Conservation (phyloP, 208 protist species). For the Acanthamoeba culbertsoni region DNA sequence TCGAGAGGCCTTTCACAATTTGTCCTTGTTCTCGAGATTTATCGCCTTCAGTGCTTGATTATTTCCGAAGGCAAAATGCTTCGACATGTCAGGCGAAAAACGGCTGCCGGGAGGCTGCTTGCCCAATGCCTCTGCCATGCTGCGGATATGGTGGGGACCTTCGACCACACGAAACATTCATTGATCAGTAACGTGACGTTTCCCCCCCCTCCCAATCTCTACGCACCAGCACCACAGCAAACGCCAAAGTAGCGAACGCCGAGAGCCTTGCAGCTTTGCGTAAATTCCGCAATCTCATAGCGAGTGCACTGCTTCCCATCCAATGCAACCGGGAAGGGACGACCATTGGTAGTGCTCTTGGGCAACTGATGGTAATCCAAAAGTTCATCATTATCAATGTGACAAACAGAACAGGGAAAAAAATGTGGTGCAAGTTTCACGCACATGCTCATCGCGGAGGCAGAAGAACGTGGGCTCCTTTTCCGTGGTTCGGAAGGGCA, state of each 20-base stretch:
- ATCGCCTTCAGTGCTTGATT: background rate
- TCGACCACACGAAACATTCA: too few species aligned
- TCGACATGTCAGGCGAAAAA: slow-evolving; percentile 34
- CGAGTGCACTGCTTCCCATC: slow-evolving; percentile 17
- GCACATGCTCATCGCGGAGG: background rate
- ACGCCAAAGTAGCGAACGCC: slow-evolving; percentile 55
- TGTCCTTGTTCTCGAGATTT: slow-evolving; percentile 39
- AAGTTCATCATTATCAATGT: background rate
- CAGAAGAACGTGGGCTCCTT: slow-evolving; percentile 54
- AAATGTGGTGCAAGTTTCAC: background rate
- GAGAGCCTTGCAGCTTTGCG: background rate
- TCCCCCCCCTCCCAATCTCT: too few species aligned
- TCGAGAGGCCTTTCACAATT: background rate
- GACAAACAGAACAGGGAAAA: background rate
- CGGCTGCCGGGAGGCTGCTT: background rate
- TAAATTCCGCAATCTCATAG: slow-evolving; percentile 17
- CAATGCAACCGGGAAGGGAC: slow-evolving; percentile 30
- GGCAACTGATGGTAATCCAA: background rate
- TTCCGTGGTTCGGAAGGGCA: slow-evolving; percentile 49
- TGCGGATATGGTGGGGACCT: slow-evolving; percentile 28
- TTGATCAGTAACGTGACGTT: too few species aligned
- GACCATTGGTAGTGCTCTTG: background rate
- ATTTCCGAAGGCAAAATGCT: slow-evolving; percentile 45
- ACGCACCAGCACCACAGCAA: slow-evolving; percentile 23
- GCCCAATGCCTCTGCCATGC: background rate